phyloP scores from a whole-genome alignment of 2,329 filamentous ascomycete genomes.

The Proliferodiscus dingleyae region DNA sequence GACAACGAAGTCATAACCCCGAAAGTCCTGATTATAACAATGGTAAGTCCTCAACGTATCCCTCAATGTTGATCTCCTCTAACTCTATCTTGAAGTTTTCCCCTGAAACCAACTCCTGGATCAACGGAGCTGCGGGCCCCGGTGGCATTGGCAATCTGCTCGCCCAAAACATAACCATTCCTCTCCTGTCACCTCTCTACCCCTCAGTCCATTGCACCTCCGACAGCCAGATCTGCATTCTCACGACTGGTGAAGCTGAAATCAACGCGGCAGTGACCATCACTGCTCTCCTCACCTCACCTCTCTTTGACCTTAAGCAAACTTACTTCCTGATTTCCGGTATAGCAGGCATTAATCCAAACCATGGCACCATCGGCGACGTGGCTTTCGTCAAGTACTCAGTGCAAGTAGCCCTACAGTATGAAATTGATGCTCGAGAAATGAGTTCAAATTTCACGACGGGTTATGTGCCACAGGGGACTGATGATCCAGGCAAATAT shows the following conservation, averaged over 20 bases:
- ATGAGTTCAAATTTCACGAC: constrained; percentile 58
- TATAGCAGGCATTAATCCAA: constrained; percentile 69
- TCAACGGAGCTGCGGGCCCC: too few relatives aligned
- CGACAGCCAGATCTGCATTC: constrained; percentile 56
- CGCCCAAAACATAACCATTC: constrained; percentile 49
- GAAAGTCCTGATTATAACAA: too few relatives aligned
- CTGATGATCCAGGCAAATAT: constrained; percentile 45
- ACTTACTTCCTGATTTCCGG: constrained; percentile 69
- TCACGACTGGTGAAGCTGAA: constrained; percentile 49
- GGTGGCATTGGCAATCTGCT: too few relatives aligned
- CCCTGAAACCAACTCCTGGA: too few relatives aligned
- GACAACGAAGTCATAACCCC: neutral
- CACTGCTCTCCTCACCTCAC: constrained; percentile 55
- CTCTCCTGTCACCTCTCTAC: constrained; percentile 56
- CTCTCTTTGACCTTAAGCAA: constrained; percentile 54
- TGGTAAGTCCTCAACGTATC: too few relatives aligned
- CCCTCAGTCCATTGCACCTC: constrained; percentile 59
- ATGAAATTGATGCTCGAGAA: constrained; percentile 67
- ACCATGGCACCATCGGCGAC: constrained; percentile 56
- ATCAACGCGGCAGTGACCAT: constrained; percentile 68
- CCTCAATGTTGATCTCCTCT: too few relatives aligned
- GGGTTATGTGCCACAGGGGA: constrained; percentile 63
- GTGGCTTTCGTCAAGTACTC: constrained; percentile 64
- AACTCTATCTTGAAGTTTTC: too few relatives aligned
- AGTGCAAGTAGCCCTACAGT: constrained; percentile 68